Evolutionary conservation across 2,329 filamentous ascomycete genomes (phyloP).

Genomic region (Thyridium curvatum): DNA sequence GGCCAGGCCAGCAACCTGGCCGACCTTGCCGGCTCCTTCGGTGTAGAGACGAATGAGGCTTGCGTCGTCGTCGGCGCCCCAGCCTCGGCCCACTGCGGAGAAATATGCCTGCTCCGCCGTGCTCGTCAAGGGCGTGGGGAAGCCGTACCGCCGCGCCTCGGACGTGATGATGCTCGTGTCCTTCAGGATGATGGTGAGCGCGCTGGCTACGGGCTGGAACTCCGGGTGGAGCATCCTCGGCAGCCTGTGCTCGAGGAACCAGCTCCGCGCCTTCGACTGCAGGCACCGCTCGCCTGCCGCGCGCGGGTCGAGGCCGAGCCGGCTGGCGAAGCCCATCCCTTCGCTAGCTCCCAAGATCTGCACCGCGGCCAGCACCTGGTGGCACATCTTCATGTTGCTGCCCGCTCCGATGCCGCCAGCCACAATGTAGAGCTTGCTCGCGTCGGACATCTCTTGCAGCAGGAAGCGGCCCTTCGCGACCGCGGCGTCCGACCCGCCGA

Average conservation of each 20-base stretch:
- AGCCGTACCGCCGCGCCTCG: conserved; percentile 50
- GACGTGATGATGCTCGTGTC: conserved; percentile 62
- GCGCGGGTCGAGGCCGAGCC: conserved; percentile 44
- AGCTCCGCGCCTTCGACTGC: conserved; percentile 45
- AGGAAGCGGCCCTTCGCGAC: conserved; percentile 51
- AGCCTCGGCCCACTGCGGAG: conserved; percentile 51
- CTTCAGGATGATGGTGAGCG: conserved; percentile 54
- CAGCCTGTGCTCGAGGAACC: conserved; percentile 56
- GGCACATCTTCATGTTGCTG: conserved; percentile 57
- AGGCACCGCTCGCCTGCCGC: conserved; percentile 35
- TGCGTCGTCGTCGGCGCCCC: conserved; percentile 36
- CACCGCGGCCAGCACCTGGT: conserved; percentile 57
- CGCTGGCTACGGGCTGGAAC: conserved; percentile 50
- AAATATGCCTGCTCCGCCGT: conserved; percentile 62
- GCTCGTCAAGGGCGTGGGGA: conserved; percentile 54
- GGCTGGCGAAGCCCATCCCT: conserved; percentile 51
- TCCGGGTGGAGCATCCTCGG: conserved; percentile 44
- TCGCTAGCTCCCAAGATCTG: conserved; percentile 57
- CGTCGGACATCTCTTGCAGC: conserved; percentile 57
- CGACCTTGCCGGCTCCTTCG: conserved; percentile 26
- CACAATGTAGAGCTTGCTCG: conserved; percentile 55
- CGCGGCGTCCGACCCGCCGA: conserved; percentile 50
- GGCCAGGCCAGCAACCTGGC: conserved; percentile 16
- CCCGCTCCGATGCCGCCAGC: conserved; percentile 53
- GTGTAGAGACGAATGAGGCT: conserved; percentile 35